Evolutionary conservation across 2,329 filamentous ascomycete genomes (phyloP).

Genomic region (Colletotrichum coccodes): DNA sequence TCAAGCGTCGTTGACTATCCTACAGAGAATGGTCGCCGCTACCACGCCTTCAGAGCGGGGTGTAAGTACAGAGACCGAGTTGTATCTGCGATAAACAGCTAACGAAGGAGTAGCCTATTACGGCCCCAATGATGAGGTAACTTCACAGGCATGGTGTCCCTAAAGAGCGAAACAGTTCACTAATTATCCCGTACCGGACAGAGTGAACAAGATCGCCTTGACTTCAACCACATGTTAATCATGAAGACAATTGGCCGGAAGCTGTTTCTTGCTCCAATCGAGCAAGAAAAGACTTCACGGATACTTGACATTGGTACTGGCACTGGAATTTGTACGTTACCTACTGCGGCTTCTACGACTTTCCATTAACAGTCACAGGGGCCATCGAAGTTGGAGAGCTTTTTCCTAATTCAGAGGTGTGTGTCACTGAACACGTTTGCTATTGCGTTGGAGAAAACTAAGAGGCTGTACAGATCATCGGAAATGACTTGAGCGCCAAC

Average conservation of each 20-base stretch:
- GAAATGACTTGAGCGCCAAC: conserved; percentile 26
- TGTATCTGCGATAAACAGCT: not conserved
- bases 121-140: conserved; percentile 48
- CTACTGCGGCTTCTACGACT: not conserved
- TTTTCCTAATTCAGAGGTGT: not conserved
- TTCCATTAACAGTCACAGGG: not conserved
- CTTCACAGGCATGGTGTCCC: no score
- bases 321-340: conserved; percentile 63
- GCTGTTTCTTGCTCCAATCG: conserved; percentile 8
- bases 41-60: no score
- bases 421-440: not conserved
- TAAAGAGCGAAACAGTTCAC: no score
- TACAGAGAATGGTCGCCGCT: no score
- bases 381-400: conserved; percentile 12
- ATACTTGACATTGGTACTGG: conserved; percentile 71
- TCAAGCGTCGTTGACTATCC: no score
- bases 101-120: conserved; percentile 32
- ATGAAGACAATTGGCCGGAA: not conserved
- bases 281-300: conserved; percentile 34
- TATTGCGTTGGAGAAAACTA: not conserved
- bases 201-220: conserved; percentile 14
- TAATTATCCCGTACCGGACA: not conserved
- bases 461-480: not conserved
- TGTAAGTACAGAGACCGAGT: not conserved
- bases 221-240: conserved; percentile 13